phyloP scores from a whole-genome alignment of 208 protist species.

The Phytomonas sp. region DNA sequence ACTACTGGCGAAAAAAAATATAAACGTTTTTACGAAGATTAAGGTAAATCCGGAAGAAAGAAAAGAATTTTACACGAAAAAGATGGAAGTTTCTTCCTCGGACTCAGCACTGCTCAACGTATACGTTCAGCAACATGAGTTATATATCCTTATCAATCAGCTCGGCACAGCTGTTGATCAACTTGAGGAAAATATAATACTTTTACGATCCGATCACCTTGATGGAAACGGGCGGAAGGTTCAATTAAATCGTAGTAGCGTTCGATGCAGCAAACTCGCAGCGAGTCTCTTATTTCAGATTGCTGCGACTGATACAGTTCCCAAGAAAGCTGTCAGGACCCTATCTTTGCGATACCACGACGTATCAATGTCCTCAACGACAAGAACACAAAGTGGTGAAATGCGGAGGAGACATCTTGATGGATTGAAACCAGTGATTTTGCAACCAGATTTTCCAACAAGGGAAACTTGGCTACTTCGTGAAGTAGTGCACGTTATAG shows the following conservation, averaged over 20 bases:
- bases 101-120: neutral
- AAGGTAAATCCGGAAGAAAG: neutral
- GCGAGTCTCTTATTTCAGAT: neutral
- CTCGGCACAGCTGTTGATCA: neutral
- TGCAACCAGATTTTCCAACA: neutral
- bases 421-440: neutral
- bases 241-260: neutral
- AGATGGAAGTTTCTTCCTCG: neutral
- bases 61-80: neutral
- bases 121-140: neutral
- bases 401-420: neutral
- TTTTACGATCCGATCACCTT: neutral
- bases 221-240: neutral
- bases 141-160: neutral
- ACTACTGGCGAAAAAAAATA: neutral
- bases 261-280: neutral
- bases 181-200: neutral
- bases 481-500: neutral
- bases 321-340: neutral
- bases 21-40: neutral
- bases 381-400: neutral
- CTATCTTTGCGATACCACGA: neutral
- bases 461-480: neutral
- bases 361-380: neutral
- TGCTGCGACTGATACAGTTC: neutral